Evolutionary conservation across 2,329 filamentous ascomycete genomes (phyloP).

Genomic region (Macrophomina tecta): DNA sequence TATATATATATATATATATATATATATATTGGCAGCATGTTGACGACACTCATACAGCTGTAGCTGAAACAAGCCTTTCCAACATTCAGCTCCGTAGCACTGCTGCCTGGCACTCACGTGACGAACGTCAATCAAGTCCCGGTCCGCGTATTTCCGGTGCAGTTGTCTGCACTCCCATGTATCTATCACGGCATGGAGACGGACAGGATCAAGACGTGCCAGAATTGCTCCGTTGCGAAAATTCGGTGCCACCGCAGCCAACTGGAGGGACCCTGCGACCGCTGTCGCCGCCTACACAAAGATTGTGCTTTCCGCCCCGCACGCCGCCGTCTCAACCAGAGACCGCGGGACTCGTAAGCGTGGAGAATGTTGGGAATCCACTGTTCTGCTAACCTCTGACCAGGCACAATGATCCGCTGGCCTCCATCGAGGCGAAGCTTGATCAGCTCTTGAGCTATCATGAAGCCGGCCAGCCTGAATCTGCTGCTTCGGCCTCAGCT

Average conservation of each 20-base stretch:
- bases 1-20: no score
- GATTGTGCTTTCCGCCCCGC: constrained; percentile 46
- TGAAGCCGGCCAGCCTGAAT: constrained; percentile 31
- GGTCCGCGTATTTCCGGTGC: no score
- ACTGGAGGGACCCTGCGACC: constrained; percentile 38
- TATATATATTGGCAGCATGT: no score
- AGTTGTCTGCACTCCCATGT: neutral
- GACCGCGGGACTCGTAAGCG: constrained; percentile 44
- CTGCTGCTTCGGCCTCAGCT: neutral
- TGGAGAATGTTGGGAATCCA: neutral
- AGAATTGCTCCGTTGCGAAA: constrained; percentile 42
- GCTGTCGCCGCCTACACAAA: constrained; percentile 41
- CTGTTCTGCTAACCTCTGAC: neutral
- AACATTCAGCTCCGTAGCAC: neutral
- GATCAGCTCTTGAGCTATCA: neutral
- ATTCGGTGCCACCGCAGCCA: constrained; percentile 41
- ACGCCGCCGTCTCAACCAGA: constrained; percentile 43
- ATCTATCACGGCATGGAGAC: neutral
- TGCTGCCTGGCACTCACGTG: neutral
- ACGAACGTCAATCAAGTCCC: neutral
- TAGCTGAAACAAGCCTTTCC: no score
- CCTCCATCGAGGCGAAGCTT: constrained; percentile 1
- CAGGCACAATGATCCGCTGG: neutral
- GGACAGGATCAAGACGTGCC: constrained; percentile 34
- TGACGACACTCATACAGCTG: no score